Evolutionary conservation across 345 rosid genomes (phyloP).

Genomic region (Rhodamnia rubescens): DNA sequence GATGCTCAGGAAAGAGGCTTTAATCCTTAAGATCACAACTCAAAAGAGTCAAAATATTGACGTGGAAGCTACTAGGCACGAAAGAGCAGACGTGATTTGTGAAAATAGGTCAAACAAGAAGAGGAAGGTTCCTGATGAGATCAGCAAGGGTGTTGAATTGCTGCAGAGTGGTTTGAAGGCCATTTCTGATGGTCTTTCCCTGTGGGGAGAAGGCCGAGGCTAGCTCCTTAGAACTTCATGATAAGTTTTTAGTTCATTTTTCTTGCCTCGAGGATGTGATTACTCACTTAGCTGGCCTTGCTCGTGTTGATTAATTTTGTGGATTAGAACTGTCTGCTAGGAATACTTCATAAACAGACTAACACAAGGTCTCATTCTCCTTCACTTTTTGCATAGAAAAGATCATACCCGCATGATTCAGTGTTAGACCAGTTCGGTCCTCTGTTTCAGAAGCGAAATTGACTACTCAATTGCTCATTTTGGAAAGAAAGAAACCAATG

Average conservation of each 20-base stretch:
- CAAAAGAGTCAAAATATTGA: constrained; percentile 10
- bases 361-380: background rate
- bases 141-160: constrained; percentile 61
- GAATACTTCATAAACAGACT: background rate
- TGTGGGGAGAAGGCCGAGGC: constrained; percentile 40
- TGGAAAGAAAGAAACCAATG: background rate
- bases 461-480: background rate
- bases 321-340: background rate
- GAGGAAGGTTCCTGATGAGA: constrained; percentile 76
- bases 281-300: constrained; percentile 38
- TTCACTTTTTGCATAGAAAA: background rate
- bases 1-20: constrained; percentile 51
- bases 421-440: background rate
- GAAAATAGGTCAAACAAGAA: constrained; percentile 41
- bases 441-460: background rate
- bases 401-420: background rate
- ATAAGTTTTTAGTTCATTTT: constrained; percentile 46
- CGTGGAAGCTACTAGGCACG: constrained; percentile 5
- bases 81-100: constrained; percentile 19
- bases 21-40: constrained; percentile 28
- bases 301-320: constrained; percentile 7
- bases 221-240: constrained; percentile 34
- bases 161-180: constrained; percentile 64
- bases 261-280: constrained; percentile 58
- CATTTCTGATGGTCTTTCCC: constrained; percentile 48